Base-by-base conservation (phyloP, 371 early-diverging fungal genomes). In the Syncephalis plumigaleata region DNA sequence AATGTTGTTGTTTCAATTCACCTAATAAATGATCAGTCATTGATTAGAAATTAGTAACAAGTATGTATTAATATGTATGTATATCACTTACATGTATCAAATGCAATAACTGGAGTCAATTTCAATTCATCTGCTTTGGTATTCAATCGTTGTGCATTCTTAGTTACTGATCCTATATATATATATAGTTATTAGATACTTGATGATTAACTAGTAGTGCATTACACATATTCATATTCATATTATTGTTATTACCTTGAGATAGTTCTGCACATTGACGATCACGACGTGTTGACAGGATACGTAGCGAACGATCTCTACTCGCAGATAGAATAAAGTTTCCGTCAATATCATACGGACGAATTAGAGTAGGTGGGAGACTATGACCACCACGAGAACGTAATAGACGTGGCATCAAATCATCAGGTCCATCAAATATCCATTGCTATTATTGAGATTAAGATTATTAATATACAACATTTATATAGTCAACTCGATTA, bases 341-440 rank as follows among this genome's bases (percentile, higher is more conserved):
- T 23, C 80, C 79, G n/a, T 81, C 75, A 13, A 64, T 62, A 7
- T 71, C 87, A 55, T 85, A 79, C 55, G 77, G 89, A 39, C 70
- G 55, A 44, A 94, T 75, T 52, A 67, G 62, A 36, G 81, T 75
- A 7, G 95, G 93, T 24, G 92, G 88, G 16, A 72, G 68, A 55
- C 71, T 71, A 66, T 95, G 95, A 3, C 97, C 97, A 44, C 77
- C 72, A 20, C 91, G 78, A 9, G 70, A 75, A 42, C 79, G 84
- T 46, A 87, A 65, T 5, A 89, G 65, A 2, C 87, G 71, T 16
- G 91, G 91, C 11, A 11, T 11, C 0, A 72, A 64, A 17, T 79
- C 77, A 53, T 87, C 87, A 18, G 72, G 60, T 20, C 73, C 71
- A 55, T 94, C 95, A 66, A 94, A 92, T 18, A 91, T 73, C 95